A percentile compares a stretch with the other conserved stretches of the same genome.
Conservation (phyloP, 2,329 filamentous ascomycete species). For the Trichoderma citrinoviride region DNA sequence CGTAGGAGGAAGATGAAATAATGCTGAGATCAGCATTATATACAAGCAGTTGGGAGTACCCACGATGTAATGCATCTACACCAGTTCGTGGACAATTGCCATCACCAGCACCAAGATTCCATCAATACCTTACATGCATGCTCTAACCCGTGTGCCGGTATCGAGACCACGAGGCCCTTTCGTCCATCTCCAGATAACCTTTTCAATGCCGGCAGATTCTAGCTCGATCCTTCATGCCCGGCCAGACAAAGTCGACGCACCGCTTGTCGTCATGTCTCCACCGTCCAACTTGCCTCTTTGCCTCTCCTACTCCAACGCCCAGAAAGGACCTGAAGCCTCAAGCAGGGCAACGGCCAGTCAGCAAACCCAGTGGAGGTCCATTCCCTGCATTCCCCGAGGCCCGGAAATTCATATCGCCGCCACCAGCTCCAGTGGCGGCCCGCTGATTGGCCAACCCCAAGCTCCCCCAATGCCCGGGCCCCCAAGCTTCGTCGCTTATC, state of each 20-base stretch:
- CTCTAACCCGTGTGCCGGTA: too few relatives aligned
- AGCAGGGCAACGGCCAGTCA: background rate
- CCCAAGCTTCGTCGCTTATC: conserved; percentile 25
- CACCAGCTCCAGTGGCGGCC: background rate
- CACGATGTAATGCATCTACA: too few relatives aligned
- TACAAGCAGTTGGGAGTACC: too few relatives aligned
- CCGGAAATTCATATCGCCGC: conserved; percentile 22
- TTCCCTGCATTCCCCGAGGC: background rate
- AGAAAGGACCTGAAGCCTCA: background rate
- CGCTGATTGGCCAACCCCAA: conserved; percentile 30
- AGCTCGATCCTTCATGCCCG: background rate
- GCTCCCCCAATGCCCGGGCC: too few relatives aligned
- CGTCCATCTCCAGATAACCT: background rate
- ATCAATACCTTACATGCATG: too few relatives aligned
- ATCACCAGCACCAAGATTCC: background rate
- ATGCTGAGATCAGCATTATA: too few relatives aligned
- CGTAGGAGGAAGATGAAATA: background rate
- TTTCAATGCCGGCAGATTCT: conserved; percentile 3
- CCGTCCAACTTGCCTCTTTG: background rate
- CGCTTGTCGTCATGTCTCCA: conserved; percentile 10
- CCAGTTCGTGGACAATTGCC: background rate
- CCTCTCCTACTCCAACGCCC: background rate
- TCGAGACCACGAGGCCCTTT: background rate
- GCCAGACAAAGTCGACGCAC: background rate
- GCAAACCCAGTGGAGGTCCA: too few relatives aligned